phyloP scores from a whole-genome alignment of 257 asterid species.

The Fraxinus pennsylvanica region DNA sequence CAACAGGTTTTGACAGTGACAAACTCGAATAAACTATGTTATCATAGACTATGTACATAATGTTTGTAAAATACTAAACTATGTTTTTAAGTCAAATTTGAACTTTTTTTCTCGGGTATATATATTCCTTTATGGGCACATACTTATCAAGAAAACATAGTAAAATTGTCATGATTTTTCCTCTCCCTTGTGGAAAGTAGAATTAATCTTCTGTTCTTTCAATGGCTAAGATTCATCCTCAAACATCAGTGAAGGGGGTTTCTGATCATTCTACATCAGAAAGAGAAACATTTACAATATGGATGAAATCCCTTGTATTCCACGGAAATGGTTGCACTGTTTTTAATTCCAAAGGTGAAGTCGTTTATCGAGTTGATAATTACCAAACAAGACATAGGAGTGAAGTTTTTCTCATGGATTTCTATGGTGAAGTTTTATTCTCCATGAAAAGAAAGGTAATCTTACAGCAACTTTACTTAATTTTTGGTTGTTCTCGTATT shows the following conservation, averaged over 20 bases:
- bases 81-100: conserved; percentile 4
- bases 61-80: neutral
- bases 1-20: conserved; percentile 8
- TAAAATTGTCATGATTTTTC: neutral
- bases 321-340: conserved; percentile 84
- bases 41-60: neutral
- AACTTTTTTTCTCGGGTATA: conserved; percentile 12
- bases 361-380: conserved; percentile 72
- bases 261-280: conserved; percentile 28
- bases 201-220: neutral
- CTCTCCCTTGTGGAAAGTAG: neutral
- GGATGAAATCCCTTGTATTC: conserved; percentile 87
- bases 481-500: neutral
- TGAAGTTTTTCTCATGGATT: conserved; percentile 71
- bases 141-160: neutral
- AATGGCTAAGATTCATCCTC: conserved; percentile 75
- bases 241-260: conserved; percentile 12
- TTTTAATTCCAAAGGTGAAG: conserved; percentile 59
- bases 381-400: conserved; percentile 57
- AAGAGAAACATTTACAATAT: conserved; percentile 60
- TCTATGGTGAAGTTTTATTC: conserved; percentile 59
- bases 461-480: neutral
- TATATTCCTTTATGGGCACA: neutral
- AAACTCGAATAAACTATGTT: conserved; percentile 13
- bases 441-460: conserved; percentile 68